A percentile compares a stretch with the other conserved stretches of the same genome.
Conservation (phyloP, 2,329 filamentous ascomycete genomes). For the Corinectria fuckeliana region DNA sequence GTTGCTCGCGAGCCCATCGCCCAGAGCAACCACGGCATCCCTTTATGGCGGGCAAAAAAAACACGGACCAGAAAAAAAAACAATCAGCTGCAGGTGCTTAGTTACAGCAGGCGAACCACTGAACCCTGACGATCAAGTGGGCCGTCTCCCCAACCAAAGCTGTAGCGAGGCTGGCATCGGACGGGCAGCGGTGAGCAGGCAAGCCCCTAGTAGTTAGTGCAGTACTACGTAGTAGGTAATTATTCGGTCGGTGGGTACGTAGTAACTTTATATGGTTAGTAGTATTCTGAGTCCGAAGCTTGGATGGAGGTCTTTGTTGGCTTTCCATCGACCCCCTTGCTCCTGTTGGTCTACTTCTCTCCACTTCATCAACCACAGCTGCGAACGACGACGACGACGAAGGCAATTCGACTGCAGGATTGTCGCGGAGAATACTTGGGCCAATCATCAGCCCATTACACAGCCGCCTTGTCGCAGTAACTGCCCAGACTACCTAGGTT, state of each 20-base stretch:
- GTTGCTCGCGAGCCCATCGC: slow-evolving; percentile 9
- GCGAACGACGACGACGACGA: background rate
- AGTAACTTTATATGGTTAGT: no score
- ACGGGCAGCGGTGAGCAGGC: background rate
- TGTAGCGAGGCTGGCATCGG: background rate
- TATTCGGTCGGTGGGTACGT: no score
- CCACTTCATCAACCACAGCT: background rate
- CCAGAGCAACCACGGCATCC: slow-evolving; percentile 10
- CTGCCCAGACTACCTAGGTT: background rate
- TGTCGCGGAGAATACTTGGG: background rate
- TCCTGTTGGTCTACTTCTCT: background rate
- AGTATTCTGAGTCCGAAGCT: no score
- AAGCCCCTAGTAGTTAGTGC: no score
- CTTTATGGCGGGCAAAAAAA: slow-evolving; percentile 2
- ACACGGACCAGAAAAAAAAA: background rate
- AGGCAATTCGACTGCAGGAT: background rate
- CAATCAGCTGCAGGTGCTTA: background rate
- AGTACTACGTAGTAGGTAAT: no score
- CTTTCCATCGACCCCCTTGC: background rate
- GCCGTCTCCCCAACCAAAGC: slow-evolving; percentile 18
- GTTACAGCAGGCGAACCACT: background rate
- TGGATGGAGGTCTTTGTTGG: no score
- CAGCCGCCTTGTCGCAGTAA: background rate
- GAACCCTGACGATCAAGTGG: slow-evolving; percentile 18
- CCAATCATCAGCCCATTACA: background rate